Evolutionary conservation across 768 basidiomycete genomes (phyloP), one percentile per base, ranked within the genome.

Genomic region (Suillus discolor): DNA sequence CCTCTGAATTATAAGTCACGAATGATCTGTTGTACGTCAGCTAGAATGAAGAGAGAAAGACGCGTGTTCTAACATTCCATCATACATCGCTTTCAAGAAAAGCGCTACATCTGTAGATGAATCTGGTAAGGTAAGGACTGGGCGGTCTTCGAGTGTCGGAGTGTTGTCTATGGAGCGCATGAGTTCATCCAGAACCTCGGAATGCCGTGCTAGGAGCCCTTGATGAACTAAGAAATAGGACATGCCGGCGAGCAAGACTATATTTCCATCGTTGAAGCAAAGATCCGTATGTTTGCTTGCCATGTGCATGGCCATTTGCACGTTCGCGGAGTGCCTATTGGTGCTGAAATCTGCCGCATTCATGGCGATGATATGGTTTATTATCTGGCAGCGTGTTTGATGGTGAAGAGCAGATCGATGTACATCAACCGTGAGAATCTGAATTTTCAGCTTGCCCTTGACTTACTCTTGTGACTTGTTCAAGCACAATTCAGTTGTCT

Each of bases 141-240:
- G 82, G 4, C 82, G 82, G 3, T 85, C 89, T 73, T 91, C 88
- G 44, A 92, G 75, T 4, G 38, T 51, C 0, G 66, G 39, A 3
- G 67, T 23, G 9, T 47, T 13, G 68, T 74, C 73, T 49, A 80
- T 68, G 28, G 75, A 71, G 6, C 77, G 72, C 42, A 86, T 78
- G 60, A 80, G 75, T 16, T 80, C 74, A 28, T 74, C 70, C 6
- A 92, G 75, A 42, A 85, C 80, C 1, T 72, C 70, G 0, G 91
- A 93, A 70, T 91, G 90, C 11, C 88, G 85, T 61, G 79, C 83
- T 16, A 93, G 77, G 16, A 92, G 75, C 15, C 90, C 88, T 68
- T 79, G 79, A 72, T 93, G 92, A 3, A 93, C 87, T 63, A 90
- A 73, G 71, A 93, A 93, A 71, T 89, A 91, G 63, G 78, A 79